Evolutionary conservation across 1,284 basidiomycete species (phyloP).

Genomic region (Ustilago shanxiensis): DNA sequence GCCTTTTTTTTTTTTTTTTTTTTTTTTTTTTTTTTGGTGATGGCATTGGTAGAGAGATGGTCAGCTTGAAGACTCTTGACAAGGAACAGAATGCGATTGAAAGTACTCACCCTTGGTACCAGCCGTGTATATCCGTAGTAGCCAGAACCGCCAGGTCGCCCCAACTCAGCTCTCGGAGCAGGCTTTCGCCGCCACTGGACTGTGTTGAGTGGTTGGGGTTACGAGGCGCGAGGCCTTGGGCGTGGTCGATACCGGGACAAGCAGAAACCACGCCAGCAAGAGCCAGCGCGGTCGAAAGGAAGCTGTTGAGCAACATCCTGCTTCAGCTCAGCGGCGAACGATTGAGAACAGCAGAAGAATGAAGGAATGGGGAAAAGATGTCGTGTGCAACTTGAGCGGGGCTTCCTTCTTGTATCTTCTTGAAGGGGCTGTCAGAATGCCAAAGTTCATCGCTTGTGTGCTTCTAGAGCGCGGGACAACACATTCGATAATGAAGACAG

Average conservation of each 20-base stretch:
- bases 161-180: constrained; percentile 76
- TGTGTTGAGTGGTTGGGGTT: constrained; percentile 13
- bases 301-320: constrained; percentile 19
- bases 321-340: background rate
- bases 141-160: constrained; percentile 82
- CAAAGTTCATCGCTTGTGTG: background rate
- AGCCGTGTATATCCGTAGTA: constrained; percentile 83
- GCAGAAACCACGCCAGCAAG: constrained; percentile 12
- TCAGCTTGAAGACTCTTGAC: too few relatives aligned
- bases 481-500: background rate
- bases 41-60: too few relatives aligned
- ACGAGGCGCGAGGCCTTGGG: constrained; percentile 38
- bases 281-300: constrained; percentile 12
- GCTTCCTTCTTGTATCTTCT: background rate
- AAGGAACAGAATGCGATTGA: too few relatives aligned
- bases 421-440: too few relatives aligned
- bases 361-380: constrained; percentile 4
- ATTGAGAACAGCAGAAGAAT: background rate
- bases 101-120: constrained; percentile 64
- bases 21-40: too few relatives aligned
- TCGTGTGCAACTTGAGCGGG: constrained; percentile 12
- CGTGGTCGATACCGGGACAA: constrained; percentile 41
- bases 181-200: constrained; percentile 15
- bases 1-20: too few relatives aligned
- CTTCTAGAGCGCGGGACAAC: background rate